Evolutionary conservation across 345 rosid genomes (phyloP), one percentile per base, ranked within the genome.

Genomic region (Sapria himalayana): DNA sequence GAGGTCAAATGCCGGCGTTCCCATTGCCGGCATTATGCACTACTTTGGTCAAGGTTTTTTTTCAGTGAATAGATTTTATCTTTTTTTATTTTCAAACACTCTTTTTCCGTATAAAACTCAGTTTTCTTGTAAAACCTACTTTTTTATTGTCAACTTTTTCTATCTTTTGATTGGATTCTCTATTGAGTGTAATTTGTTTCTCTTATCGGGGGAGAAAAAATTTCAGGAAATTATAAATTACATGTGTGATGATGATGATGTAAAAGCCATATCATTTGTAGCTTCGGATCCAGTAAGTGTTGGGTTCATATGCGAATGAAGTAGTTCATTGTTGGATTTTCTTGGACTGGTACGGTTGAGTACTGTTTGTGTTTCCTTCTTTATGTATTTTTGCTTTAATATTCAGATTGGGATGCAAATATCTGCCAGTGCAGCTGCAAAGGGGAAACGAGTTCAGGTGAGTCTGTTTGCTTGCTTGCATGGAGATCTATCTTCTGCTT

Each of bases 191-290:
- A n/a, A n/a, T n/a, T n/a, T n/a, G n/a, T n/a, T n/a, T n/a, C n/a
- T n/a, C n/a, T n/a, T n/a, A n/a, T n/a, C n/a, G n/a, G n/a, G n/a
- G n/a, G n/a, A n/a, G n/a, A n/a, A n/a, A n/a, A n/a, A n/a, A n/a
- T n/a, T n/a, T n/a, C 72, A 70, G 76, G 76, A 70, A 25, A 58
- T 70, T 37, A 19, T 53, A 27, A 57, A 62, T 57, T 45, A 54
- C 29, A 65, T 70, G 43, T 70, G 64, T 16, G 72, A 70, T 38
- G 69, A 70, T 50, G 72, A 62, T 31, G 69, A 70, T 38, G 56
- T 70, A 43, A 65, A 65, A 51, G 66, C 76, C 38, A 25, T 70
- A 33, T 62, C 72, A 4, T 65, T 59, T 7, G 42, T 50, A 39
- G 72, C 69, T 41, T 54, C 64, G 20, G 50, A 50, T 57, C 40